phyloP scores from a whole-genome alignment of 257 asterid species.

The Echites panduratus region DNA sequence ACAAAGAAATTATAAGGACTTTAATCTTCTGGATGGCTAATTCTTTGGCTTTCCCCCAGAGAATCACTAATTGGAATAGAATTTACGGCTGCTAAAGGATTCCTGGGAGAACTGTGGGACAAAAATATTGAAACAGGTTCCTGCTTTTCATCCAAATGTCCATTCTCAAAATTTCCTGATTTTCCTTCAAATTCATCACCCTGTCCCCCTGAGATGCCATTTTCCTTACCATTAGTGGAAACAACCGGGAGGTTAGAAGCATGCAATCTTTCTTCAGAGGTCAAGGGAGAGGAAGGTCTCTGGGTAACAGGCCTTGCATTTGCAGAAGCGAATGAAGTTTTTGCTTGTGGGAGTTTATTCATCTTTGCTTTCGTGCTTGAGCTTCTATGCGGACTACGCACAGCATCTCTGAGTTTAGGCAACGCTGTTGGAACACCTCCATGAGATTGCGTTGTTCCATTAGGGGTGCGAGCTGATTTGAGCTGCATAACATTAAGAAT shows the following conservation, averaged over 20 bases:
- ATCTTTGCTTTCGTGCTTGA: constrained; percentile 51
- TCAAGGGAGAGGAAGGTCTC: neutral
- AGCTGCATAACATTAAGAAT: constrained; percentile 33
- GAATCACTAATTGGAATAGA: neutral
- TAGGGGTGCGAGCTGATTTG: constrained; percentile 65
- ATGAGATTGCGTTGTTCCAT: constrained; percentile 37
- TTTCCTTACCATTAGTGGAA: neutral
- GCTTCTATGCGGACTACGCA: constrained; percentile 39
- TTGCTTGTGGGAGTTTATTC: constrained; percentile 24
- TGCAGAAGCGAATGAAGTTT: neutral
- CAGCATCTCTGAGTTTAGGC: constrained; percentile 40
- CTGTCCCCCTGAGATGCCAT: neutral
- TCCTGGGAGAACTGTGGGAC: neutral
- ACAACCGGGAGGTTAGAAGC: neutral
- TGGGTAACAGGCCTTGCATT: neutral
- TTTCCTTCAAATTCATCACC: neutral
- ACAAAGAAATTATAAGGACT: neutral
- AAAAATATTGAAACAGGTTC: neutral
- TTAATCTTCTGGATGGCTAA: neutral
- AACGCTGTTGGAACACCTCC: constrained; percentile 27
- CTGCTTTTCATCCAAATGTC: neutral
- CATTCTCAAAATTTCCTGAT: neutral
- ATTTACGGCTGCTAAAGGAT: neutral
- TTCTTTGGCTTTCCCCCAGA: neutral
- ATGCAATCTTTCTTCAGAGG: neutral